Evolutionary conservation across 169 alveolate species (phyloP), one percentile per base, ranked within the genome.

Genomic region (Cyclospora cayetanensis): DNA sequence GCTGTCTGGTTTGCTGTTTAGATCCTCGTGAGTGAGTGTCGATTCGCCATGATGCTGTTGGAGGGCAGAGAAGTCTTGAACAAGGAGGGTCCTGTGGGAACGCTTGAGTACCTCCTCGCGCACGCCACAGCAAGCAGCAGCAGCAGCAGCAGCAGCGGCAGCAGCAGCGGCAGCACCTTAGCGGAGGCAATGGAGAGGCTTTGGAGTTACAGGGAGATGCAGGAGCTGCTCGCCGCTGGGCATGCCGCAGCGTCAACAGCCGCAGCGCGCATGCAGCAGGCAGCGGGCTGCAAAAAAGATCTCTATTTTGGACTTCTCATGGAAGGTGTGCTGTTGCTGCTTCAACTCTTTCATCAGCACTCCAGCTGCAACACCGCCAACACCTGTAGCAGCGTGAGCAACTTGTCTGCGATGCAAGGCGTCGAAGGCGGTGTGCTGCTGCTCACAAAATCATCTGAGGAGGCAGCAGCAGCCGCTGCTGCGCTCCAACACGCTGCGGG

Each of bases 71-170:
- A 18, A 15, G 12, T 20, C 2, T 34, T 60, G 72, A 15, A 25
- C 35, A 7, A 4, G 20, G 72, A 25, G 72, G 72, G 72, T 15
- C 70, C 72, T 15, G 37, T 20, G 72, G 29, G 72, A 7, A 34
- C 72, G 37, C 72, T 60, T 15, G 72, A 60, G 35, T 60, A 60
- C 31, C 31, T 60, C 11, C 37, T 22, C 1, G n/a, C 72, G 37
- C 72, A 60, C 35, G 31, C 31, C 18, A 25, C n/a, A 12, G 35
- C 72, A 25, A 20, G 72, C 72, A 60, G 29, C 35, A 60, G 72
- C 29, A 60, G 72, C 72, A 60, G 72, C 2, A 20, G 72, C 72
- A 60, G 72, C 72, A 20, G 72, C 72, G 25, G 72, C 72, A 46
- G 55, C 55, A 46, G 55, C 55, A 46, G 55, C 55, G 55, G 55